Evolutionary conservation across 441 rosid species (phyloP).

Genomic region (Eruca vesicaria): DNA sequence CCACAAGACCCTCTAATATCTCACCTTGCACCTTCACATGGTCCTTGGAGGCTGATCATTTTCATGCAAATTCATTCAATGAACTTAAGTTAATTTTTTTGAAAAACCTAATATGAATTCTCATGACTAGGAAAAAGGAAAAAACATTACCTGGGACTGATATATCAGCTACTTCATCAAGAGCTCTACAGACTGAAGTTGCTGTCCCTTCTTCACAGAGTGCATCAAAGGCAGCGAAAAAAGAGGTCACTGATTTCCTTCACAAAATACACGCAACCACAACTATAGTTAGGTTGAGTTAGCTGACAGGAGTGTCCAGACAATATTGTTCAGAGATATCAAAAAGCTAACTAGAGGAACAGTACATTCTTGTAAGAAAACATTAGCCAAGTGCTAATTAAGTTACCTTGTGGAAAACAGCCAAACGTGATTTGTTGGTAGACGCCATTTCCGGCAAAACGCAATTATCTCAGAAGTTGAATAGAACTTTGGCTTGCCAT

Average conservation of each 20-base stretch:
- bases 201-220: constrained; percentile 96
- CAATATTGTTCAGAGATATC: background rate
- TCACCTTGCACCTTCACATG: constrained; percentile 90
- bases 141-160: constrained; percentile 71
- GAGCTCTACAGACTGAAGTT: constrained; percentile 83
- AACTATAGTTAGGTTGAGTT: background rate
- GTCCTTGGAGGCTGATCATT: constrained; percentile 73
- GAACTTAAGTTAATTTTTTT: constrained; percentile 47
- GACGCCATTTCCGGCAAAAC: constrained; percentile 89
- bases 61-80: constrained; percentile 16
- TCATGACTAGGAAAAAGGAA: background rate
- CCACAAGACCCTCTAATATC: constrained; percentile 97
- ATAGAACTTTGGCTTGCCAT: constrained; percentile 89
- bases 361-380: background rate
- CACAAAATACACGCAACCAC: constrained; percentile 25
- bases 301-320: background rate
- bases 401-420: constrained; percentile 87
- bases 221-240: constrained; percentile 83
- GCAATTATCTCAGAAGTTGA: constrained; percentile 89
- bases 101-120: background rate
- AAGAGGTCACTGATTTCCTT: constrained; percentile 86
- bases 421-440: constrained; percentile 95
- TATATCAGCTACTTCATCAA: constrained; percentile 87
- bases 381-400: background rate
- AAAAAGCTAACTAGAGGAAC: background rate